Conservation (phyloP, 2,329 filamentous ascomycete genomes). For the Graphilbum sp. region DNA sequence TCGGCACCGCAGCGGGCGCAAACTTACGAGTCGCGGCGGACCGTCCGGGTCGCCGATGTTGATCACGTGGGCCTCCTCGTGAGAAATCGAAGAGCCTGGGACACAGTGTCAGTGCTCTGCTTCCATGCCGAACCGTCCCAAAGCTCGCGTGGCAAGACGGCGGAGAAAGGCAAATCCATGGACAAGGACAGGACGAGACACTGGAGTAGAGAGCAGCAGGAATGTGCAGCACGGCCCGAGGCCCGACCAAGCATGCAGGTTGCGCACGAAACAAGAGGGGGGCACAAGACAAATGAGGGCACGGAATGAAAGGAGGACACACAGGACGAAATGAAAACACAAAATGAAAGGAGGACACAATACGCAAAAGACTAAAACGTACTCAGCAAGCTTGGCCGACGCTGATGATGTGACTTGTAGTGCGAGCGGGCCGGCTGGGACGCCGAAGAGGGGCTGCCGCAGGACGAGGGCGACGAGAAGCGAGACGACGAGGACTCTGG, state of each 20-base stretch:
- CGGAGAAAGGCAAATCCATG: too few relatives aligned
- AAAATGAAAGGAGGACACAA: not conserved
- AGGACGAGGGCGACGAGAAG: conserved; percentile 4
- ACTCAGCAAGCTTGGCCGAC: conserved; percentile 49
- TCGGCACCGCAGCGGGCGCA: not conserved
- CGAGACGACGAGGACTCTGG: conserved; percentile 3
- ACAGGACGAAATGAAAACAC: not conserved
- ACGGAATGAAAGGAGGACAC: not conserved
- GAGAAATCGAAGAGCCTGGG: conserved; percentile 52
- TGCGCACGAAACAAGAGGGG: too few relatives aligned
- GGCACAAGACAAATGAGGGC: too few relatives aligned
- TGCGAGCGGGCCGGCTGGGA: conserved; percentile 8
- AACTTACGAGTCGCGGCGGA: conserved; percentile 51
- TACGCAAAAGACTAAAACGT: conserved; percentile 13
- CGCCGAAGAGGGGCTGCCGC: conserved; percentile 4
- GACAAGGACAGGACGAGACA: not conserved
- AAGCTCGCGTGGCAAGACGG: too few relatives aligned
- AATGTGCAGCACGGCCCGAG: not conserved
- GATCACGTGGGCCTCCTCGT: conserved; percentile 65
- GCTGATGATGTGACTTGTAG: conserved; percentile 29
- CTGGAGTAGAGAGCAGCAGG: not conserved
- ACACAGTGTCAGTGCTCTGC: conserved; percentile 14
- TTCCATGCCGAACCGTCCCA: too few relatives aligned
- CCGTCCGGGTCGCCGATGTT: conserved; percentile 61
- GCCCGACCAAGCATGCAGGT: too few relatives aligned